These are phyloP conservation scores for Ochetophila trinervis DNA, from an alignment of 306 rosid genomes.

Conservation along the genomic window DNA sequence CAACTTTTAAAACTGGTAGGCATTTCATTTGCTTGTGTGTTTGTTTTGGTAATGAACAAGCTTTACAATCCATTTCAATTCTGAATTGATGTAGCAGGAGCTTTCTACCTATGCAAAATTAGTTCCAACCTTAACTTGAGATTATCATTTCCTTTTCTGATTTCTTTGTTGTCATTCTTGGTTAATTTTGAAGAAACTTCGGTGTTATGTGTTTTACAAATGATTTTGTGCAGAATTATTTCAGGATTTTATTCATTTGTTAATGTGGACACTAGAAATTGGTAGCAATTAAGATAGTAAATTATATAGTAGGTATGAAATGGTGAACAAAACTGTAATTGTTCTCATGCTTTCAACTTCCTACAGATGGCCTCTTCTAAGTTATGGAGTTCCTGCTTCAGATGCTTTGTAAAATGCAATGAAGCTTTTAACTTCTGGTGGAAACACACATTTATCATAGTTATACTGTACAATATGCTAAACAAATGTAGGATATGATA, in stretches of 20 bases:
- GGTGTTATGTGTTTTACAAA: background rate
- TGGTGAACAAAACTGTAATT: background rate
- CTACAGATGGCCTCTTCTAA: background rate
- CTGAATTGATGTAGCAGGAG: background rate
- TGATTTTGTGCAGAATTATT: background rate
- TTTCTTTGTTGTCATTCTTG: slow-evolving; percentile 15
- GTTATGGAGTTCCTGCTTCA: background rate
- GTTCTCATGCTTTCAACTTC: background rate
- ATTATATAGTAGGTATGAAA: background rate
- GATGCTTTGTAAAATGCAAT: background rate
- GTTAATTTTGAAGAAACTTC: background rate
- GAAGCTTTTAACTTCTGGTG: background rate
- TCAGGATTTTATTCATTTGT: background rate
- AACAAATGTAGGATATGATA: background rate
- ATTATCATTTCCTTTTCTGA: slow-evolving; percentile 12
- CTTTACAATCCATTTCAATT: background rate
- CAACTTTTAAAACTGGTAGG: slow-evolving; percentile 66
- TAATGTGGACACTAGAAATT: too few relatives aligned
- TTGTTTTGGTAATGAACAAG: slow-evolving; percentile 8
- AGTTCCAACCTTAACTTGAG: slow-evolving; percentile 8
- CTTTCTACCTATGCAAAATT: background rate
- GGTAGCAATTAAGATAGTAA: background rate
- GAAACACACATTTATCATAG: background rate
- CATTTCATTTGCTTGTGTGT: slow-evolving; percentile 16
- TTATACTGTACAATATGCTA: background rate